phyloP scores from a whole-genome alignment of 768 basidiomycete species.

The Arthromyces matolae region DNA sequence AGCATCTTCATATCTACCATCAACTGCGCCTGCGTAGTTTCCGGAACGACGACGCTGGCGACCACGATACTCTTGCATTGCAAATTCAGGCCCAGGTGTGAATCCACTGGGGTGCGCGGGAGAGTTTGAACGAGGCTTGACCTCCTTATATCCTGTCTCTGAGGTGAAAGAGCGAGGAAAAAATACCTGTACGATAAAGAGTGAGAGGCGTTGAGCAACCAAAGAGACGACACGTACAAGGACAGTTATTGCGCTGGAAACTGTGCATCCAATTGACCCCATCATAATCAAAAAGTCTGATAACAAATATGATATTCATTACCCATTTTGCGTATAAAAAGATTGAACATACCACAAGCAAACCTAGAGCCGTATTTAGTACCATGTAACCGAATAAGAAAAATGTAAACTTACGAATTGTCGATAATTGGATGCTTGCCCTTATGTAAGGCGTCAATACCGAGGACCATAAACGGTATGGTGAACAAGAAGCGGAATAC shows the following conservation, averaged over 20 bases:
- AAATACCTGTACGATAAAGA: conserved; percentile 48
- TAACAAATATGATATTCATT: background rate
- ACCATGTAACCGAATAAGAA: background rate
- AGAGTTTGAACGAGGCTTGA: conserved; percentile 32
- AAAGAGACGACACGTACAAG: conserved; percentile 45
- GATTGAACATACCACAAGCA: conserved; percentile 46
- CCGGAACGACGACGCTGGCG: too few species aligned
- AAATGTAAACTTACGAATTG: conserved; percentile 46
- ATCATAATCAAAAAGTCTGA: conserved; percentile 69
- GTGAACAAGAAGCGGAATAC: conserved; percentile 75
- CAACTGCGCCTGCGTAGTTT: too few species aligned
- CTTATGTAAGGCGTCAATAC: conserved; percentile 50
- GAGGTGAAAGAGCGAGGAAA: conserved; percentile 71
- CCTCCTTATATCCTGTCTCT: conserved; percentile 61
- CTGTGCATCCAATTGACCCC: conserved; percentile 70
- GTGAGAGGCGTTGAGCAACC: conserved; percentile 1
- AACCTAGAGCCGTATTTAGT: conserved; percentile 37
- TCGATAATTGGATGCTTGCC: conserved; percentile 46
- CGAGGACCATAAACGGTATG: conserved; percentile 63
- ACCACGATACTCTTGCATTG: conserved; percentile 15
- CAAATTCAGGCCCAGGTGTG: conserved; percentile 27
- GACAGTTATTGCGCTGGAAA: conserved; percentile 78
- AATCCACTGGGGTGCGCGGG: conserved; percentile 25
- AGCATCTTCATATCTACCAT: background rate
- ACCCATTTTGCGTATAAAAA: background rate